phyloP scores from a whole-genome alignment of 108 stramenopile species.

The Craspedostauros australis region DNA sequence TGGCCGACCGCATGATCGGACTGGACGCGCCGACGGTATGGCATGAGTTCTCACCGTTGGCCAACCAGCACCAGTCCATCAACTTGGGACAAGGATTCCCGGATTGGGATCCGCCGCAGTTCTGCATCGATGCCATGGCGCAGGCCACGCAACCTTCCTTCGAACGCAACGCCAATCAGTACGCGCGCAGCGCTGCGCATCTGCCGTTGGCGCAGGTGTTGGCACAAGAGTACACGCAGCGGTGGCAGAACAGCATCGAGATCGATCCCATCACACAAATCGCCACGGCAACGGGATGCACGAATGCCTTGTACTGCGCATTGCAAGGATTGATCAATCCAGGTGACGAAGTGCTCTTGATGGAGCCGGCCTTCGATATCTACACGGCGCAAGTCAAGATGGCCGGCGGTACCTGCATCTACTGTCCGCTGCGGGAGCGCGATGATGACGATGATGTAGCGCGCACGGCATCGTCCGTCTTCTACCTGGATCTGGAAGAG shows the following conservation, averaged over 20 bases:
- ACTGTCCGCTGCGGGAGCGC: slow-evolving; percentile 39
- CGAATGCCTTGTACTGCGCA: slow-evolving; percentile 67
- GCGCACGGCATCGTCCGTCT: slow-evolving; percentile 37
- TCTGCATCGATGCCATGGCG: slow-evolving; percentile 54
- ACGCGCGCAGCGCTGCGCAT: slow-evolving; percentile 72
- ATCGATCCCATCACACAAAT: slow-evolving; percentile 65
- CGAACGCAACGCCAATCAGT: slow-evolving; percentile 55
- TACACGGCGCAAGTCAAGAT: slow-evolving; percentile 52
- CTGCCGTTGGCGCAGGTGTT: slow-evolving; percentile 59
- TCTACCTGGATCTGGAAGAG: slow-evolving; percentile 62
- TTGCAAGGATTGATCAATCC: slow-evolving; percentile 60
- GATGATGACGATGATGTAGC: not conserved
- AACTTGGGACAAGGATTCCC: slow-evolving; percentile 84
- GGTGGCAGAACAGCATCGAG: slow-evolving; percentile 6
- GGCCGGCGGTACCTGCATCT: slow-evolving; percentile 46
- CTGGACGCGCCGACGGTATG: slow-evolving; percentile 54
- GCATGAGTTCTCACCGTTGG: slow-evolving; percentile 53
- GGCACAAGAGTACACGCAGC: slow-evolving; percentile 55
- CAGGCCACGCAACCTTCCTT: slow-evolving; percentile 37
- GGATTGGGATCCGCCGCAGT: slow-evolving; percentile 78
- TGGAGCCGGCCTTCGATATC: slow-evolving; percentile 86
- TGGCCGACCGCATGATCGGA: slow-evolving; percentile 37
- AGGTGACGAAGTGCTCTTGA: slow-evolving; percentile 80
- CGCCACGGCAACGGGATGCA: slow-evolving; percentile 77
- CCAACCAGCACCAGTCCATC: slow-evolving; percentile 23